These are phyloP conservation scores for Umbelopsis ramanniana DNA, from an alignment of 192 early-diverging fungal species.

Conservation along the genomic window DNA sequence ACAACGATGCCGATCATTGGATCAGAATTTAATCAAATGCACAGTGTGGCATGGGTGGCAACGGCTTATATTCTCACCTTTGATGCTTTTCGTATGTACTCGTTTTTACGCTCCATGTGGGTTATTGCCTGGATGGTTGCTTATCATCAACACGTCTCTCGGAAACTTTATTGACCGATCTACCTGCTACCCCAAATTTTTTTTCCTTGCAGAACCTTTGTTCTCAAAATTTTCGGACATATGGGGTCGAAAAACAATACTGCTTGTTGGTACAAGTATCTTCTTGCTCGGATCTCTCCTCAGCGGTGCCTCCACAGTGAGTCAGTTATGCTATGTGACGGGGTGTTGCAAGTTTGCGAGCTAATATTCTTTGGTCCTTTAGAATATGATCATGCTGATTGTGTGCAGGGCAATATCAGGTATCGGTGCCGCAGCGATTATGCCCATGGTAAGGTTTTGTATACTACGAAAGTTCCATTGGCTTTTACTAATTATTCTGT, in stretches of 20 bases:
- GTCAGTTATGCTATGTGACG: not conserved
- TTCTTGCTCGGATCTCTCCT: slow-evolving; percentile 84
- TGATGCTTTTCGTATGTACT: slow-evolving; percentile 36
- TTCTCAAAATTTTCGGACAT: slow-evolving; percentile 89
- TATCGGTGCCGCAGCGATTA: slow-evolving; percentile 63
- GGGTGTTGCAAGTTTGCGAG: too few species aligned
- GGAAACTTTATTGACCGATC: too few species aligned
- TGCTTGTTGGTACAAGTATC: slow-evolving; percentile 72
- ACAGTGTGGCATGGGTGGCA: slow-evolving; percentile 80
- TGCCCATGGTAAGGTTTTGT: slow-evolving; percentile 49
- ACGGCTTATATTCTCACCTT: slow-evolving; percentile 66
- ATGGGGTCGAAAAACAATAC: slow-evolving; percentile 70
- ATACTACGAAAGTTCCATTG: not conserved
- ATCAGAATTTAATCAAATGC: slow-evolving; percentile 67
- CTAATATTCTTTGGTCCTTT: not conserved
- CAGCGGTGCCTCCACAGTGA: slow-evolving; percentile 72
- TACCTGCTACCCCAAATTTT: not conserved
- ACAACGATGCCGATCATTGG: slow-evolving; percentile 77
- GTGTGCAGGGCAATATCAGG: slow-evolving; percentile 66
- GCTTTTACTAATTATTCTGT: not conserved
- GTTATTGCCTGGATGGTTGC: too few species aligned
- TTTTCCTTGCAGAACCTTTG: slow-evolving; percentile 46
- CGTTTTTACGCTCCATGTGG: too few species aligned
- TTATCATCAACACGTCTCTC: too few species aligned
- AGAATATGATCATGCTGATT: slow-evolving; percentile 57